Evolutionary conservation across 2,329 filamentous ascomycete genomes (phyloP).

Genomic region (Cryphonectria naterciae): DNA sequence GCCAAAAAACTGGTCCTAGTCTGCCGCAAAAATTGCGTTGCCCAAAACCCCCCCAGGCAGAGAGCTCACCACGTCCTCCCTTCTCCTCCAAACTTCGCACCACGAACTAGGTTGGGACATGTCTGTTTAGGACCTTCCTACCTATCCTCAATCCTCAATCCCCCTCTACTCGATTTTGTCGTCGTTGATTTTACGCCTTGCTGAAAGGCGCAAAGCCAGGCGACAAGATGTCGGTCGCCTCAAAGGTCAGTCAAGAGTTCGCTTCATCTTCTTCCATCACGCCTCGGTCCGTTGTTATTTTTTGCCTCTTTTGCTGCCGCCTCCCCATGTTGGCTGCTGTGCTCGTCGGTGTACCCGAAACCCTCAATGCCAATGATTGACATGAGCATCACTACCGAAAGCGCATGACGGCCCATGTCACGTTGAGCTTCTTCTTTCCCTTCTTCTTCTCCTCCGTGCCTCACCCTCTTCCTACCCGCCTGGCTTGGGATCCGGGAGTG

Average conservation of each 20-base stretch:
- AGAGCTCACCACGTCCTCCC: slow-evolving; percentile 25
- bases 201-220: slow-evolving; percentile 56
- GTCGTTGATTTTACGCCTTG: slow-evolving; percentile 47
- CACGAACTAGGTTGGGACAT: slow-evolving; percentile 27
- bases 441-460: no score
- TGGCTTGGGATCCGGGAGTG: not conserved
- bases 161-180: slow-evolving; percentile 29
- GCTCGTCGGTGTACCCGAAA: not conserved
- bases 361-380: not conserved
- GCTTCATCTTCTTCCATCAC: not conserved
- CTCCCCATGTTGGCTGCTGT: slow-evolving; percentile 1
- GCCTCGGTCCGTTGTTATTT: not conserved
- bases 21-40: slow-evolving; percentile 30
- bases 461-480: not conserved
- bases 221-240: slow-evolving; percentile 66
- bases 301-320: not conserved
- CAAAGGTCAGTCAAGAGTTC: slow-evolving; percentile 53
- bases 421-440: not conserved
- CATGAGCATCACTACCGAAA: not conserved
- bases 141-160: slow-evolving; percentile 17
- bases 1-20: slow-evolving; percentile 10
- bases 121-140: slow-evolving; percentile 27
- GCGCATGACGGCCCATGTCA: not conserved
- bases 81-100: slow-evolving; percentile 25
- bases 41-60: slow-evolving; percentile 23